These are phyloP conservation scores for Tricholoma hemisulphureum DNA, from an alignment of 768 basidiomycete species.

Conservation along the genomic window DNA sequence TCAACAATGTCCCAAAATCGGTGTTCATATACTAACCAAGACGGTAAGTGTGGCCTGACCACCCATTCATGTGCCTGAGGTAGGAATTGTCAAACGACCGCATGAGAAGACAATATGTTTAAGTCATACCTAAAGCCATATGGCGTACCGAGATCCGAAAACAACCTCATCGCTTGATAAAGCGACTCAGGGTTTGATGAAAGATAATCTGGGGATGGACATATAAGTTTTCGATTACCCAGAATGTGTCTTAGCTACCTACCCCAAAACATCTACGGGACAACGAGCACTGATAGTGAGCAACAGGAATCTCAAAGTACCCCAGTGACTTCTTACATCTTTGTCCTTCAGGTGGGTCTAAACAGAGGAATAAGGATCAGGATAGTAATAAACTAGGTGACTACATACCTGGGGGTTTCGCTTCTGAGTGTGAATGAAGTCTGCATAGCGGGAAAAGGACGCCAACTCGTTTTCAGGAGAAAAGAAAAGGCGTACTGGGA, in stretches of 20 bases:
- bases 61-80: constrained; percentile 20
- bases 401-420: constrained; percentile 51
- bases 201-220: constrained; percentile 41
- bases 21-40: background rate
- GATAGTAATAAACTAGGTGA: constrained; percentile 28
- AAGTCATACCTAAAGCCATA: constrained; percentile 33
- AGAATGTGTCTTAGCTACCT: background rate
- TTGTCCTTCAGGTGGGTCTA: background rate
- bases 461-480: background rate
- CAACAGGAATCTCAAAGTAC: background rate
- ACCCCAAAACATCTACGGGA: background rate
- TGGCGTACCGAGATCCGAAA: constrained; percentile 60
- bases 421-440: constrained; percentile 44
- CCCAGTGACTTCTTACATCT: background rate
- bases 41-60: constrained; percentile 24
- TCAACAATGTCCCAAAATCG: background rate
- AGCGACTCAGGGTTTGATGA: constrained; percentile 47
- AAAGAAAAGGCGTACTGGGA: constrained; percentile 32
- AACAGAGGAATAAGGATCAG: background rate
- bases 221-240: background rate
- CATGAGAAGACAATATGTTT: background rate
- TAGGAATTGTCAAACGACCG: background rate
- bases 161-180: constrained; percentile 45
- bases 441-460: background rate
- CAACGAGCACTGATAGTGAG: background rate